A percentile compares a stretch with the other conserved stretches of the same genome.
These are phyloP conservation scores for Xylaria scruposa DNA, from an alignment of 495 filamentous ascomycete species.

Conservation along the genomic window DNA sequence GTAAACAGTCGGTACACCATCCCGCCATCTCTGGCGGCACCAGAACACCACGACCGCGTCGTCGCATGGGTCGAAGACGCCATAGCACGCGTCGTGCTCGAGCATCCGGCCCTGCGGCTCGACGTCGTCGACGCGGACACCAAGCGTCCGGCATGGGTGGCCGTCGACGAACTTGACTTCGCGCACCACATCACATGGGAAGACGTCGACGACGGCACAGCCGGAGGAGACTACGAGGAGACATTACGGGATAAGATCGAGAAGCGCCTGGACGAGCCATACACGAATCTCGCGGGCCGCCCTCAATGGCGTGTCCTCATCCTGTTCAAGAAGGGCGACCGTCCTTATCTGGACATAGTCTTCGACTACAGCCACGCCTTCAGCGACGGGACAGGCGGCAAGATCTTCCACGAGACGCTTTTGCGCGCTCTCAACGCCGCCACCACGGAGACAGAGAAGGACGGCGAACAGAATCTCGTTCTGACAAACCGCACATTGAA, in stretches of 20 bases:
- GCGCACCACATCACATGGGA: constrained; percentile 39
- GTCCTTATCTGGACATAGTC: constrained; percentile 35
- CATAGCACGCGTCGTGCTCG: constrained; percentile 41
- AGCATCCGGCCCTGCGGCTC: constrained; percentile 40
- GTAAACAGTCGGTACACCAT: constrained; percentile 43
- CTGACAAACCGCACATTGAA: constrained; percentile 31
- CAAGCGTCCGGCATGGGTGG: constrained; percentile 39
- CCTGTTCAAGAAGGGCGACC: constrained; percentile 17
- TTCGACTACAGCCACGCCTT: constrained; percentile 46
- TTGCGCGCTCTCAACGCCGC: constrained; percentile 34
- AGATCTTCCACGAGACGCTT: constrained; percentile 42
- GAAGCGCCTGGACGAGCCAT: constrained; percentile 37
- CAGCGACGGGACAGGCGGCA: constrained; percentile 44
- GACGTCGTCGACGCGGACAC: constrained; percentile 40
- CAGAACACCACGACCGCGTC: constrained; percentile 10
- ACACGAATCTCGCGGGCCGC: constrained; percentile 29
- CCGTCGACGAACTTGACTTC: constrained; percentile 38
- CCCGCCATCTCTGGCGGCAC: constrained; percentile 14
- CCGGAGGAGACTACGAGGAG: constrained; percentile 26
- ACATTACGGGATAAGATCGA: constrained; percentile 28
- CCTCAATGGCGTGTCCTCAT: constrained; percentile 45
- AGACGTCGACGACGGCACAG: background rate
- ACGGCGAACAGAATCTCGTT: background rate
- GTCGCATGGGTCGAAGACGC: constrained; percentile 33
- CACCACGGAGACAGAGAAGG: background rate